These are phyloP conservation scores for Aspergillus sp. DNA, from an alignment of 2,329 filamentous ascomycete species.

Conservation along the genomic window DNA sequence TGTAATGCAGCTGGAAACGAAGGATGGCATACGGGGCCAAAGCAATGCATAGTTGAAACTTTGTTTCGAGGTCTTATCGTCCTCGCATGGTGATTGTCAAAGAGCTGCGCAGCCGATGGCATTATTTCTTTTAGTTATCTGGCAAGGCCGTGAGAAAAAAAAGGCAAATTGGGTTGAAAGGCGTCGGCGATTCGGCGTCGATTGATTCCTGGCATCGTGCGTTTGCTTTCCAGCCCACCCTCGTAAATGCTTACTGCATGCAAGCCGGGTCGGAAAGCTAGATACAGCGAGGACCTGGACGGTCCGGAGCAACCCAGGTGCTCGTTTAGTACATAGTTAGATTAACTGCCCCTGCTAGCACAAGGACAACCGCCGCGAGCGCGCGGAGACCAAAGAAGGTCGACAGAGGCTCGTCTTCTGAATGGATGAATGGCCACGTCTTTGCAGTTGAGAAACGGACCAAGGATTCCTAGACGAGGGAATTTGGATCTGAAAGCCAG, in stretches of 20 bases:
- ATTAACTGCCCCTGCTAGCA: conserved; percentile 13
- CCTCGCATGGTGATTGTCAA: not conserved
- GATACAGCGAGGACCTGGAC: not conserved
- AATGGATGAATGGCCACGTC: not conserved
- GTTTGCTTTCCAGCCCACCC: conserved; percentile 15
- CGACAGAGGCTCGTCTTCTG: conserved; percentile 3
- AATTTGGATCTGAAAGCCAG: conserved; percentile 14
- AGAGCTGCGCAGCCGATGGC: not conserved
- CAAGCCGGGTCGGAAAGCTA: conserved; percentile 20
- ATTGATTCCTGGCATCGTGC: conserved; percentile 13
- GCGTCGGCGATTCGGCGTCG: not conserved
- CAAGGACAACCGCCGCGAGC: conserved; percentile 12
- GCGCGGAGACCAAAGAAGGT: conserved; percentile 9
- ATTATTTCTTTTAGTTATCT: conserved; percentile 1
- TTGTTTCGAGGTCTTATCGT: conserved; percentile 13
- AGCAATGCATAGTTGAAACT: conserved; percentile 9
- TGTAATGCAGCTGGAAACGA: conserved; percentile 4
- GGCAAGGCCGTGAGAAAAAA: not conserved
- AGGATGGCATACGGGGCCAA: conserved; percentile 15
- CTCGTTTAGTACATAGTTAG: conserved; percentile 5
- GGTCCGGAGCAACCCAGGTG: not conserved
- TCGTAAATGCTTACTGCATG: conserved; percentile 23
- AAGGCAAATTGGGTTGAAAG: conserved; percentile 11
- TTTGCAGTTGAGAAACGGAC: conserved; percentile 9
- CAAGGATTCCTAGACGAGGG: conserved; percentile 4